phyloP scores from a whole-genome alignment of 2,329 filamentous ascomycete species.

The Shiraia bambusicola region DNA sequence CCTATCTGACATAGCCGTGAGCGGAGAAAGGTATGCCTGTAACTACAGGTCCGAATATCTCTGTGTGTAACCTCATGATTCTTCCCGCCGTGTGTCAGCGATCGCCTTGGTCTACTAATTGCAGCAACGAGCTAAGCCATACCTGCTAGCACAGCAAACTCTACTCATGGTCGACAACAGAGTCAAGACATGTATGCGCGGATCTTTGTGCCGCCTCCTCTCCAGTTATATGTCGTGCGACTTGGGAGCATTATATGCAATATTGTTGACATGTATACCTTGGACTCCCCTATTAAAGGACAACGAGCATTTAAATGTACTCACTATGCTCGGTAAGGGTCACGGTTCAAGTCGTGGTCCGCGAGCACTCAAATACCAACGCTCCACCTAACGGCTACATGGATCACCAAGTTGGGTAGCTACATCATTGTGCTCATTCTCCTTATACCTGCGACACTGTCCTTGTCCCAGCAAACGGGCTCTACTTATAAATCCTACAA shows the following conservation, averaged over 20 bases:
- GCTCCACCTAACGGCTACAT: constrained; percentile 22
- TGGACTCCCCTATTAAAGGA: constrained; percentile 24
- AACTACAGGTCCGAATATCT: constrained; percentile 21
- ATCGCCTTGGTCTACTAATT: constrained; percentile 16
- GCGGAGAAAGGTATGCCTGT: constrained; percentile 22
- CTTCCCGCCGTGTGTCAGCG: constrained; percentile 31
- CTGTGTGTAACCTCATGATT: constrained; percentile 33
- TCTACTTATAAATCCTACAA: constrained; percentile 13
- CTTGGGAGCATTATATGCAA: constrained; percentile 29
- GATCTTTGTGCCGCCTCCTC: constrained; percentile 33
- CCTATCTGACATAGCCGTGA: constrained; percentile 10
- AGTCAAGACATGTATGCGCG: constrained; percentile 26
- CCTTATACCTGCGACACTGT: constrained; percentile 24
- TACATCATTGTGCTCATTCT: constrained; percentile 14
- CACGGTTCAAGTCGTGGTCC: constrained; percentile 30
- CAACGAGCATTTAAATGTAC: constrained; percentile 14
- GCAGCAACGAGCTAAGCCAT: constrained; percentile 24
- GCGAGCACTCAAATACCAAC: constrained; percentile 27
- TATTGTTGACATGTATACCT: constrained; percentile 36
- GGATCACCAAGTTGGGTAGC: constrained; percentile 21
- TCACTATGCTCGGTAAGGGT: constrained; percentile 18
- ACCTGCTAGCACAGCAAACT: constrained; percentile 15
- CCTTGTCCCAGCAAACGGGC: constrained; percentile 14
- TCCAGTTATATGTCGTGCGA: constrained; percentile 33
- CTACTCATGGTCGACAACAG: constrained; percentile 28